These are phyloP conservation scores for Candida methanosorbosa DNA, from an alignment of 805 yeast species.

Conservation along the genomic window DNA sequence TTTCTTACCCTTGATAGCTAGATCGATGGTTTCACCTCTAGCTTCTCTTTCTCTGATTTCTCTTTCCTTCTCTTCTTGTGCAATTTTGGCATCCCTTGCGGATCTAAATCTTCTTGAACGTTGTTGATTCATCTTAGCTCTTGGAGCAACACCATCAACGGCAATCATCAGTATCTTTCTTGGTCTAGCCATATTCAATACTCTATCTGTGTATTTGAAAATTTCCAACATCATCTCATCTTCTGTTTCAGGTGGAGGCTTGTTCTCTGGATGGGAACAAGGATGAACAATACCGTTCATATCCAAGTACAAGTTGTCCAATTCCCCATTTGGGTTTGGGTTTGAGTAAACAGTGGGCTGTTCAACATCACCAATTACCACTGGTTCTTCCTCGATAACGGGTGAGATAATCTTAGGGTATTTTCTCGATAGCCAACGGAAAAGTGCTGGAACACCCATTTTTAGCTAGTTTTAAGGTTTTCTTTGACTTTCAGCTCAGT, in stretches of 20 bases:
- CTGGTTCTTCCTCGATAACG: conserved; percentile 66
- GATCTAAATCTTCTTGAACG: conserved; percentile 88
- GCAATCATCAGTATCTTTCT: conserved; percentile 89
- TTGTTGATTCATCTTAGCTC: conserved; percentile 98
- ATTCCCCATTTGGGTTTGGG: conserved; percentile 92
- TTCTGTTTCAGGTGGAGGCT: conserved; percentile 93
- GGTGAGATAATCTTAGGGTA: conserved; percentile 93
- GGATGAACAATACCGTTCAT: conserved; percentile 99
- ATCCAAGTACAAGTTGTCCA: conserved; percentile 88
- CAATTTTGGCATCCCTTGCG: conserved; percentile 82
- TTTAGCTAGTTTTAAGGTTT: neutral
- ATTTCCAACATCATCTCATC: conserved; percentile 95
- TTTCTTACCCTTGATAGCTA: conserved; percentile 60
- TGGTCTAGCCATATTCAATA: conserved; percentile 89
- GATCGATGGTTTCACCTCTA: conserved; percentile 71
- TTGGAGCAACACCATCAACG: conserved; percentile 98
- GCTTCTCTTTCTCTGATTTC: conserved; percentile 49
- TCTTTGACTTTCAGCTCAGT: neutral
- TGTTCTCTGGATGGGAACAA: conserved; percentile 95
- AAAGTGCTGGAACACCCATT: conserved; percentile 97
- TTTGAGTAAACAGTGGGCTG: conserved; percentile 60
- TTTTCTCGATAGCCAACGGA: conserved; percentile 89
- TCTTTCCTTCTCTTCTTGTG: conserved; percentile 59
- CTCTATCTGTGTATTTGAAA: conserved; percentile 87
- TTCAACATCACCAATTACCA: conserved; percentile 47